A percentile compares a stretch with the other conserved stretches of the same genome.
Conservation (phyloP, 768 basidiomycete species). For the Cyclocybe aegerita region DNA sequence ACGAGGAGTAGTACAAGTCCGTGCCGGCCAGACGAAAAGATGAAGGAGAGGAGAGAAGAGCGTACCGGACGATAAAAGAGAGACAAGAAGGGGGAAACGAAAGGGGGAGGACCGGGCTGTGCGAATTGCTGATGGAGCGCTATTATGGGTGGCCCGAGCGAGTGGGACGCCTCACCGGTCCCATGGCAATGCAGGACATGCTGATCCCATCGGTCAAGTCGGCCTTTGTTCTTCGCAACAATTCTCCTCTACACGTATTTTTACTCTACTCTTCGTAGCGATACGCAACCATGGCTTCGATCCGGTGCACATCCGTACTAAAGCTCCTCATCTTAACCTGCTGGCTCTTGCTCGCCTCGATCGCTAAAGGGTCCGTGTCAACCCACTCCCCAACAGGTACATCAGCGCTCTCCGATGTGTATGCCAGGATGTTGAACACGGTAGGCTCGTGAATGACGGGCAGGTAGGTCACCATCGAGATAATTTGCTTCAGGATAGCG, state of each 20-base stretch:
- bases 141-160: slow-evolving; percentile 15
- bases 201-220: slow-evolving; percentile 30
- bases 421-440: slow-evolving; percentile 97
- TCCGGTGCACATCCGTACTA: slow-evolving; percentile 96
- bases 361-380: slow-evolving; percentile 89
- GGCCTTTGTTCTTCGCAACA: slow-evolving; percentile 13
- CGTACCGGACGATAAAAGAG: slow-evolving; percentile 15
- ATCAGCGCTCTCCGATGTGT: slow-evolving; percentile 89
- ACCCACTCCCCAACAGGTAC: slow-evolving; percentile 94
- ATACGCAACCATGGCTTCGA: slow-evolving; percentile 98
- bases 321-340: slow-evolving; percentile 95
- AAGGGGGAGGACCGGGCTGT: slow-evolving; percentile 18
- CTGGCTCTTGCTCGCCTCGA: slow-evolving; percentile 91
- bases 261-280: slow-evolving; percentile 73
- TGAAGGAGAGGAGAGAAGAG: slow-evolving; percentile 18
- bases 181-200: slow-evolving; percentile 23
- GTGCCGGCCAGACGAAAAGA: slow-evolving; percentile 51
- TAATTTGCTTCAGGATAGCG: slow-evolving; percentile 97
- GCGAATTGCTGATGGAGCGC: slow-evolving; percentile 10
- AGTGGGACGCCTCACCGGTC: slow-evolving; percentile 15
- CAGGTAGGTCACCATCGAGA: slow-evolving; percentile 93
- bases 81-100: slow-evolving; percentile 24
- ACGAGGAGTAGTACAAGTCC: slow-evolving; percentile 27
- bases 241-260: slow-evolving; percentile 8
- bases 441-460: slow-evolving; percentile 94